These are phyloP conservation scores for Lipomyces orientalis DNA, from an alignment of 805 yeast genomes.

Conservation along the genomic window DNA sequence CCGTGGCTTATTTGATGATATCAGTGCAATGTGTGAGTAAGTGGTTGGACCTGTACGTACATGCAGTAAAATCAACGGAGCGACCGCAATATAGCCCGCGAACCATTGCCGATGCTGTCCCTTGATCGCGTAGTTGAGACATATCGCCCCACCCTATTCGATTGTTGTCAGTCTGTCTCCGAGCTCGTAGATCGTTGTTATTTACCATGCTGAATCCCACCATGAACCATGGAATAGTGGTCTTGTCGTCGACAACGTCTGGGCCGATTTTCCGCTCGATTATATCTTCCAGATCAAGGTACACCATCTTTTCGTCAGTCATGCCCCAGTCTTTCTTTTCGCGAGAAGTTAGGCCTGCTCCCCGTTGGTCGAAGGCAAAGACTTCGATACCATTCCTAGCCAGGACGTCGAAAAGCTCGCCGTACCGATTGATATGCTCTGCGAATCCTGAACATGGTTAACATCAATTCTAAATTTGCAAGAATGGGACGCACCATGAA, in stretches of 20 bases:
- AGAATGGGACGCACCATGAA: slow-evolving; percentile 39
- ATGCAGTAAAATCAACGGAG: slow-evolving; percentile 45
- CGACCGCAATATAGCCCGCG: slow-evolving; percentile 45
- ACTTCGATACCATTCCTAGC: slow-evolving; percentile 46
- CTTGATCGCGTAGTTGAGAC: slow-evolving; percentile 46
- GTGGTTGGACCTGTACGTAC: slow-evolving; percentile 10
- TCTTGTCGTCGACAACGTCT: slow-evolving; percentile 10
- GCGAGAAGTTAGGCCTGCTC: slow-evolving; percentile 47
- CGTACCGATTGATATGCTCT: slow-evolving; percentile 45
- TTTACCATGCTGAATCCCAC: slow-evolving; percentile 32
- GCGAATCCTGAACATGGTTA: slow-evolving; percentile 43
- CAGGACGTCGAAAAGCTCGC: slow-evolving; percentile 42
- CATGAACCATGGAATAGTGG: slow-evolving; percentile 30
- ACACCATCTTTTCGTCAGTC: slow-evolving; percentile 45
- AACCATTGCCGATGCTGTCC: slow-evolving; percentile 45
- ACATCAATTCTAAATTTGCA: neutral
- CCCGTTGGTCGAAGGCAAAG: slow-evolving; percentile 50
- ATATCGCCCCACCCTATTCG: slow-evolving; percentile 47
- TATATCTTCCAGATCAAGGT: slow-evolving; percentile 45
- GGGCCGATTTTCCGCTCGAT: slow-evolving; percentile 33
- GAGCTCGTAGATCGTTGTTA: neutral
- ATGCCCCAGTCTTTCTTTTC: slow-evolving; percentile 43
- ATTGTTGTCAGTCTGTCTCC: neutral
- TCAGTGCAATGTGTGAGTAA: slow-evolving; percentile 1
- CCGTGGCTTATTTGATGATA: slow-evolving; percentile 20